Base-by-base conservation (phyloP, 352 stramenopile genomes). In the Globisporangium splendens region DNA sequence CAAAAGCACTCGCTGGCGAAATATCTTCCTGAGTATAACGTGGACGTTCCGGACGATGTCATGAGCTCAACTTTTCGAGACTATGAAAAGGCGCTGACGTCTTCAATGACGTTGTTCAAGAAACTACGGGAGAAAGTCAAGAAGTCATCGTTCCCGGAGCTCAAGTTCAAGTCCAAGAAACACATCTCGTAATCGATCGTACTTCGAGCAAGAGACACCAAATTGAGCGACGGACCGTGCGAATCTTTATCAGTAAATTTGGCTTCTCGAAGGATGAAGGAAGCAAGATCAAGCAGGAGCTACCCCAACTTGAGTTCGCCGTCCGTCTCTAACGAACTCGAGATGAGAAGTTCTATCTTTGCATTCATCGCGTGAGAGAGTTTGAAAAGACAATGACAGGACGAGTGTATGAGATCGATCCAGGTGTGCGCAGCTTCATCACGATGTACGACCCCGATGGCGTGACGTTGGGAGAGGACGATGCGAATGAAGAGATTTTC, bases 11-110 rank as follows among this genome's bases (percentile, higher is more conserved):
- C 41, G 6, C 39, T 63, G 20, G 18, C n/a, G 7, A 24, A 53
- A 20, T 62, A 65, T 42, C 64, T 65, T 65, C 17, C 38, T 31
- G 4, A 65, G 59, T 50, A 57, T 17, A 54, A 68, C n/a, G n/a
- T 46, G 0, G 17, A 52, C 18, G 59, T 68, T 11, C 46, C 20
- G 1, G 28, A 60, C 5, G 50, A 59, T 31, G 60, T 68, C 1
- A 28, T 50, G 14, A 21, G 56, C 6, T 67, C 46, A 1, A 56
- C 50, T 0, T 67, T 49, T 15, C 39, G 55, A 5, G 59, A 67
- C 50, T 70, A 55, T 12, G 42, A 8, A 15, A 70, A 67, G 20
- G 46, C 44, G 2, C 8, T 64, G 0, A 59, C 52, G 8, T 59
- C 64, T 1, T 70, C 59, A 1, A 20, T 56, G 2, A 50, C 20